Evolutionary conservation across 2,329 filamentous ascomycete genomes (phyloP).

Genomic region (Monilinia laxa): DNA sequence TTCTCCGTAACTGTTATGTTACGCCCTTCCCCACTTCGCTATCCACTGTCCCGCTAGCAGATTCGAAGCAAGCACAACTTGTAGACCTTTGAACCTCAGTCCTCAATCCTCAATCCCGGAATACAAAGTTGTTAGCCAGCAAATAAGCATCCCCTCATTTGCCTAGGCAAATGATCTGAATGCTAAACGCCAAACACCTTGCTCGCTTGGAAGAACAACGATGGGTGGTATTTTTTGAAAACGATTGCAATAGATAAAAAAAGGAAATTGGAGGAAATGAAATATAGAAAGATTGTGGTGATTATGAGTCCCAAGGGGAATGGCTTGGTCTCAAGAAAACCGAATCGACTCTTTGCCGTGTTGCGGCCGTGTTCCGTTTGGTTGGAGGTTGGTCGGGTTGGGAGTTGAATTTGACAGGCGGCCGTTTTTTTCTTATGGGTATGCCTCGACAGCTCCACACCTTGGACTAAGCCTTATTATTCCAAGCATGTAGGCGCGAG

Average conservation of each 20-base stretch:
- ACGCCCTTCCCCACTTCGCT: neutral
- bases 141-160: neutral
- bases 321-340: neutral
- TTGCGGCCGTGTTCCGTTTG: neutral
- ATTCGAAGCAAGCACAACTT: neutral
- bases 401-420: neutral
- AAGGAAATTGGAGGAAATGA: neutral
- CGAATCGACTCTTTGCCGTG: neutral
- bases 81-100: neutral
- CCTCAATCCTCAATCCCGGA: neutral
- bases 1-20: neutral
- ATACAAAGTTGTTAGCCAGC: neutral
- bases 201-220: conserved; percentile 11
- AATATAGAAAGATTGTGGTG: neutral
- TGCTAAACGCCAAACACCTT: conserved; percentile 13
- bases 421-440: neutral
- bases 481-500: neutral
- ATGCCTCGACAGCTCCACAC: neutral
- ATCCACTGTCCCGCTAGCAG: neutral
- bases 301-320: neutral
- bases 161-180: neutral
- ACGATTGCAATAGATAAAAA: neutral
- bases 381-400: neutral
- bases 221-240: conserved; percentile 17
- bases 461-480: neutral